Evolutionary conservation across 2,329 filamentous ascomycete species (phyloP).

Genomic region (Calonectria pseudoreteaudii): DNA sequence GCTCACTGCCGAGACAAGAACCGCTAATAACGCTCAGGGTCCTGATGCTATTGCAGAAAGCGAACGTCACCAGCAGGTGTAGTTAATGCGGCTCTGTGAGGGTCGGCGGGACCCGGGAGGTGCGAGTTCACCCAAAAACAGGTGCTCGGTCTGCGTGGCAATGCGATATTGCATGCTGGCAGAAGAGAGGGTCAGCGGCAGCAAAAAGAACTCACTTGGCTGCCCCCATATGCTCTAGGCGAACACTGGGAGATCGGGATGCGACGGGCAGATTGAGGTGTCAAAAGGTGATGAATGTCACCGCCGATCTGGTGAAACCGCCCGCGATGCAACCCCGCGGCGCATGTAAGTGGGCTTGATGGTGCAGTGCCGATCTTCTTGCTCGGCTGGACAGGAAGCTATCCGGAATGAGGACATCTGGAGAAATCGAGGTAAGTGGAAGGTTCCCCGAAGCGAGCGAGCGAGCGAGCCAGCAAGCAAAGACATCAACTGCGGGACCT

Average conservation of each 20-base stretch:
- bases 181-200: not conserved
- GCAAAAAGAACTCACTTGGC: not conserved
- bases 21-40: not conserved
- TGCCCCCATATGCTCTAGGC: too few species aligned
- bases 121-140: not conserved
- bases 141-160: not conserved
- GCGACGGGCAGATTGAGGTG: conserved; percentile 4
- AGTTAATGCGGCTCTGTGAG: conserved; percentile 16
- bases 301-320: conserved; percentile 18
- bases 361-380: conserved; percentile 16
- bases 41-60: not conserved
- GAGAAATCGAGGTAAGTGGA: not conserved
- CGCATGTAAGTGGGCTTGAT: not conserved
- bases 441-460: not conserved
- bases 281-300: conserved; percentile 1
- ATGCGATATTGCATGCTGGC: not conserved
- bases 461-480: not conserved
- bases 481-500: not conserved
- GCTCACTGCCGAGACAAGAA: not conserved
- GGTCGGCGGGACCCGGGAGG: not conserved
- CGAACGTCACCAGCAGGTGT: conserved; percentile 3
- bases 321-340: conserved; percentile 9
- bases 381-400: not conserved
- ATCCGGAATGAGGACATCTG: not conserved
- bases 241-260: not conserved